Evolutionary conservation across 1,139 yeast species (phyloP), one percentile per base, ranked within the genome.

Genomic region (Sugiyamaella pinicola): DNA sequence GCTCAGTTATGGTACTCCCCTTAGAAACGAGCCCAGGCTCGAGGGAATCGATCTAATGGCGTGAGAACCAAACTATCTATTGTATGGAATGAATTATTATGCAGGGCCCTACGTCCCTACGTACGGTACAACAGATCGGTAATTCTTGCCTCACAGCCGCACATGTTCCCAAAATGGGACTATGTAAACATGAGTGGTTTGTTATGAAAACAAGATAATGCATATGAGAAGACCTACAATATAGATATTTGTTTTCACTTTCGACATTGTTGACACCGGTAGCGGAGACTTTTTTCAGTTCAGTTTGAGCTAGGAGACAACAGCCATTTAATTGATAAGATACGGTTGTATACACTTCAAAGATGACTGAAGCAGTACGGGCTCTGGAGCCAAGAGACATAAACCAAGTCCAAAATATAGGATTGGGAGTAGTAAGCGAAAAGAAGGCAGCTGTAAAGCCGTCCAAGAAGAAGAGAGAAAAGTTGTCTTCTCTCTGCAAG

Each of bases 401-500:
- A 21, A 59, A 59, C 37, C 39, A 33, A 26, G 39, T 43, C 9
- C 47, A 34, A 5, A 33, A 31, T n/a, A 21, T 18, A 9, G 46
- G 34, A 19, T 17, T 28, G 21, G 51, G 28, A 22, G 24, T 10
- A 17, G 39, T 26, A 24, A 37, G 37, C n/a, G 43, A 34, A 6
- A 31, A 33, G 19, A 21, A 21, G 12, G 13, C 24, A 13, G 44
- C 54, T 28, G 50, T 51, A 18, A 55, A 54, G 37, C 52, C 50
- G 18, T 44, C 62, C 40, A 79, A 77, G 68, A 88, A 87, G 78
- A 86, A 85, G 76, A 88, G 86, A 72, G 96, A 88, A 69, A 90
- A 90, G 68, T 75, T 88, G 47, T 86, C 96, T 1, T 82, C 96
- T 1, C 76, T 91, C 52, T 91, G 98, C 70, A 89, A 89, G 70